A percentile compares a stretch with the other conserved stretches of the same genome.
These are phyloP conservation scores for Russula emetica DNA, from an alignment of 768 basidiomycete species.

Conservation along the genomic window DNA sequence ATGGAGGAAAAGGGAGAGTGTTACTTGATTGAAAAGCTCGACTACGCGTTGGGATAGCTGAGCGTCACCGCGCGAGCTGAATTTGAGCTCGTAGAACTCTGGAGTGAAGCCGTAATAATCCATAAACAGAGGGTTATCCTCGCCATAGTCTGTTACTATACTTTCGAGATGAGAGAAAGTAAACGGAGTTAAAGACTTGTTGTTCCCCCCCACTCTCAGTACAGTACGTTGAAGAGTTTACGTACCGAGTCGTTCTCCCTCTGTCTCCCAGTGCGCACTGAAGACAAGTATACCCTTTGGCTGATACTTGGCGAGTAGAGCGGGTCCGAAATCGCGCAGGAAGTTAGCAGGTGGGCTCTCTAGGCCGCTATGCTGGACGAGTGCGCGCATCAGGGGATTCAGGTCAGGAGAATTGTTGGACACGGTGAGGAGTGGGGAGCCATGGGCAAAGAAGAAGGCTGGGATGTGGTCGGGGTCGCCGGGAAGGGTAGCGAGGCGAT, in stretches of 20 bases:
- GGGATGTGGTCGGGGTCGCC: slow-evolving; percentile 59
- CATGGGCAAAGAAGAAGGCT: slow-evolving; percentile 73
- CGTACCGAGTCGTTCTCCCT: slow-evolving; percentile 52
- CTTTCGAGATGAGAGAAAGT: background rate
- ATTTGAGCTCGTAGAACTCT: slow-evolving; percentile 57
- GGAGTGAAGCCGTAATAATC: slow-evolving; percentile 70
- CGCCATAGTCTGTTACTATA: slow-evolving; percentile 71
- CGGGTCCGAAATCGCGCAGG: slow-evolving; percentile 61
- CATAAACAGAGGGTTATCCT: slow-evolving; percentile 68
- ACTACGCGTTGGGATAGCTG: slow-evolving; percentile 56
- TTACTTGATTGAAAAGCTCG: slow-evolving; percentile 52
- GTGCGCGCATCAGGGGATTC: background rate
- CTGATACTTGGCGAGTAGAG: slow-evolving; percentile 61
- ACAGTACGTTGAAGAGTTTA: background rate
- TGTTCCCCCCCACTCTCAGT: background rate
- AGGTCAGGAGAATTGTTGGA: slow-evolving; percentile 28
- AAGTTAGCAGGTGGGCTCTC: slow-evolving; percentile 55
- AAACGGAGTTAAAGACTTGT: background rate
- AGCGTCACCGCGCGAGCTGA: slow-evolving; percentile 62
- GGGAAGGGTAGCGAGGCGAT: slow-evolving; percentile 53
- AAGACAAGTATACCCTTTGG: slow-evolving; percentile 79
- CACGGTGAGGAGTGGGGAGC: slow-evolving; percentile 52
- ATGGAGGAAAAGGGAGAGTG: background rate
- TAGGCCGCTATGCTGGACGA: slow-evolving; percentile 40
- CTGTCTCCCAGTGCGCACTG: slow-evolving; percentile 79